Base-by-base conservation (phyloP, 441 rosid species). In the Metrosideros polymorpha region DNA sequence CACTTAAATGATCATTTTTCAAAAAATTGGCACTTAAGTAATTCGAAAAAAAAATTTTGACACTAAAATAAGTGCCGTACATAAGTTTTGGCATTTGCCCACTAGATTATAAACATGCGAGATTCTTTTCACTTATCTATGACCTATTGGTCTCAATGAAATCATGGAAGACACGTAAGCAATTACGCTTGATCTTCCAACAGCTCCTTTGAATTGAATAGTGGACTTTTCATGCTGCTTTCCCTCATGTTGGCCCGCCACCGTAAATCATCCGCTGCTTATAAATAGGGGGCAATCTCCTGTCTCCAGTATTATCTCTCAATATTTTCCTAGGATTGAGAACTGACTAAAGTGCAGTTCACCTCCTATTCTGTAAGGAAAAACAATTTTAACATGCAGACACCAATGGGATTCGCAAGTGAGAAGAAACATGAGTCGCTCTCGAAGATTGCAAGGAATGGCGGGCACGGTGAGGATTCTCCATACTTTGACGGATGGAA, bases 401-500 rank as follows among this genome's bases (percentile, higher is more conserved):
- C 47, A 47, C 7, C 54, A 4, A 90, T 89, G 92, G 92, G 66
- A 50, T n/a, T 22, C 54, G 47, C 39, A 7, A 61, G 82, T 35
- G 79, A 22, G 53, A 90, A 63, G 53, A 89, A 49, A 9, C 30
- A 30, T 8, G 82, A 86, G 47, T 87, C 89, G 8, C 85, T 94
- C 83, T 94, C 96, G 0, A 90, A 85, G 83, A 83, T 92, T 49
- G 94, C 94, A 18, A 90, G 84, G 49, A 89, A 87, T 53, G 89
- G 88, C 22, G 51, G 90, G 24, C 96, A 94, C 17, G 96, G 96
- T 2, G 96, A 94, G 89, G 82, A 90, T 24, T 92, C 95, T 17
- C 91, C 94, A 1, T 94, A 94, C 76, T 94, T 94, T 75, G 91
- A 92, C 18, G 96, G 96, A 15, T 93, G 94, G 96, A 94, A 91